Percentiles rank a stretch among this genome's conserved stretches.
phyloP scores from a whole-genome alignment of 2,329 filamentous ascomycete species.

The Sporothrix curviconia region DNA sequence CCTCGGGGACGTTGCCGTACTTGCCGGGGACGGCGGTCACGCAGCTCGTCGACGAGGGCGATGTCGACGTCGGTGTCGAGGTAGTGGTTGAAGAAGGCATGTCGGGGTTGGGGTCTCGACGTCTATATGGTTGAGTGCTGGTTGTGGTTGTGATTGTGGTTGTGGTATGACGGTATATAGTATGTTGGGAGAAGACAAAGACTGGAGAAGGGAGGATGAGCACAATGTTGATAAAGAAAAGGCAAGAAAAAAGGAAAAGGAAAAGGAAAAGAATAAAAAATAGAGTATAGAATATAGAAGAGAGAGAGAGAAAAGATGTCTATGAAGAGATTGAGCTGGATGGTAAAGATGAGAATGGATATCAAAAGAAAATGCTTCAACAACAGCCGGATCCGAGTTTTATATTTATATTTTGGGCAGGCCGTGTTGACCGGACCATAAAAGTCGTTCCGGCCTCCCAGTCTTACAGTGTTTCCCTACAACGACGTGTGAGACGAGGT shows the following conservation, averaged over 20 bases:
- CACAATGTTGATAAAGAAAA: neutral
- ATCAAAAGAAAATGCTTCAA: neutral
- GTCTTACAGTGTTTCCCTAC: too few species aligned
- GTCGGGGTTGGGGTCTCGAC: neutral
- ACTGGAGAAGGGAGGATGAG: too few species aligned
- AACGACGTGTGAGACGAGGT: too few species aligned
- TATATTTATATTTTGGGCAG: too few species aligned
- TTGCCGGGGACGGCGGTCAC: constrained; percentile 17
- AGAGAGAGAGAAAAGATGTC: neutral
- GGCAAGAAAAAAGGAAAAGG: neutral
- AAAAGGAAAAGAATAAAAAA: neutral
- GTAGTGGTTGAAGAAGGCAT: neutral
- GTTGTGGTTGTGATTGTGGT: too few species aligned
- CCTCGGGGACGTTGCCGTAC: constrained; percentile 23
- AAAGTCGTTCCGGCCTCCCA: too few species aligned
- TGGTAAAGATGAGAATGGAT: neutral
- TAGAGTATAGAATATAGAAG: too few species aligned
- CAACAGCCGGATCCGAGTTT: too few species aligned
- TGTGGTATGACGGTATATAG: too few species aligned
- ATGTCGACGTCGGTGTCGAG: neutral
- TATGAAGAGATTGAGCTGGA: neutral
- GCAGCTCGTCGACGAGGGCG: constrained; percentile 4
- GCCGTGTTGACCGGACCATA: too few species aligned
- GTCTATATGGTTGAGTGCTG: too few species aligned
- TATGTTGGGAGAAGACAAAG: too few species aligned